Base-by-base conservation (phyloP, 78 protist genomes). In the Speleostelium caveatum region DNA sequence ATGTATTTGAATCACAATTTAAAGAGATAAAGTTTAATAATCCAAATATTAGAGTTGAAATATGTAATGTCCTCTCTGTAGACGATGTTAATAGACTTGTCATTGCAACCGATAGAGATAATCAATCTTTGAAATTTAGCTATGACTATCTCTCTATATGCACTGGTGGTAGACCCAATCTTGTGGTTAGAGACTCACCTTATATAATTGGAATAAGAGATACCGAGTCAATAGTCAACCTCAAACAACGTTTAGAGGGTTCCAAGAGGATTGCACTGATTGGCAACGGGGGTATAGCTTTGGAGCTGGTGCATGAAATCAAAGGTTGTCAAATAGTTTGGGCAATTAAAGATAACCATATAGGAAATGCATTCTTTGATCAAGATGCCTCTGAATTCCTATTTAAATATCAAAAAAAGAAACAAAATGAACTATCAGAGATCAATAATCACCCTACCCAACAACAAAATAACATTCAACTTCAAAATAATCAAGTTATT, bases 201-300 rank as follows among this genome's bases (percentile, higher is more conserved):
- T 75, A 71, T 69, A 45, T 89, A 10, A 49, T 77, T 14, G 88
- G 88, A 12, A 77, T 89, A 14, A 80, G 94, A 65, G 94, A 89
- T 68, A 89, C 94, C 2, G 94, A 89, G 28, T 39, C 90, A 39
- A 65, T 75, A 24, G 30, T 56, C 3, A 86, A 89, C 41, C 41
- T 89, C 35, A 49, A 69, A 8, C 35, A 65, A 30, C 51, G 94
- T 59, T 65, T 89, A 66, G 1, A 8, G 16, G 33, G 39, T 24
- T 62, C 85, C 7, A 49, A 42, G 21, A 73, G 85, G 33, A 76
- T 89, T 2, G 26, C 77, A 22, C 33, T 92, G 8, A 68, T 92
- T 28, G 95, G 95, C 26, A 92, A 92, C 63, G 95, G 95, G 19
- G 95, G 95, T 58, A 92, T 92, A n/a, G 95, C 95, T 5, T 35